Conservation (phyloP, 2,329 filamentous ascomycete species). For the Aureobasidium sp. region DNA sequence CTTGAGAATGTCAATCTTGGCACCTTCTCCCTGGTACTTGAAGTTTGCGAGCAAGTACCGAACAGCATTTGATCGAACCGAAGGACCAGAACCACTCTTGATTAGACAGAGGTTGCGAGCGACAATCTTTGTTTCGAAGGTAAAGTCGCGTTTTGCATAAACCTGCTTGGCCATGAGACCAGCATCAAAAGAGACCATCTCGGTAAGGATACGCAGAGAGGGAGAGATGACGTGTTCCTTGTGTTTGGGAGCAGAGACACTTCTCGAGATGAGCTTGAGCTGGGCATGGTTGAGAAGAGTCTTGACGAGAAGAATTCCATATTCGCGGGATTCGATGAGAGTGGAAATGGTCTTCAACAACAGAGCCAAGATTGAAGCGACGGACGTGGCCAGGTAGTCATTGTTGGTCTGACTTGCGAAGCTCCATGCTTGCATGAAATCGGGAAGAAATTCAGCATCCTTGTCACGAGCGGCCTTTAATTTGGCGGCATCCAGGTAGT, state of each 20-base stretch:
- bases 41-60: slow-evolving; percentile 73
- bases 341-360: slow-evolving; percentile 70
- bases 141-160: slow-evolving; percentile 64
- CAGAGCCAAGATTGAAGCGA: slow-evolving; percentile 72
- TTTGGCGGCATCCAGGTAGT: slow-evolving; percentile 58
- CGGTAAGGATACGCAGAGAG: slow-evolving; percentile 73
- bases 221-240: slow-evolving; percentile 88
- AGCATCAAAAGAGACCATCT: slow-evolving; percentile 82
- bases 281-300: slow-evolving; percentile 74
- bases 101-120: slow-evolving; percentile 73
- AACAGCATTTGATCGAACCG: slow-evolving; percentile 76
- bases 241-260: slow-evolving; percentile 67
- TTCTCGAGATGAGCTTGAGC: slow-evolving; percentile 69
- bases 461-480: slow-evolving; percentile 45
- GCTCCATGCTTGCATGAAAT: slow-evolving; percentile 82
- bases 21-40: slow-evolving; percentile 65
- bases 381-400: slow-evolving; percentile 70
- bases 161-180: slow-evolving; percentile 69
- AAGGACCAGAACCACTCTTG: slow-evolving; percentile 57
- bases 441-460: slow-evolving; percentile 58
- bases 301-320: slow-evolving; percentile 71
- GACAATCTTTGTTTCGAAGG: slow-evolving; percentile 61
- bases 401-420: slow-evolving; percentile 73
- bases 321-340: slow-evolving; percentile 63
- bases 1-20: slow-evolving; percentile 73